Conservation (phyloP, 331 rosid genomes). For the Rhamnella rubrinervis region DNA sequence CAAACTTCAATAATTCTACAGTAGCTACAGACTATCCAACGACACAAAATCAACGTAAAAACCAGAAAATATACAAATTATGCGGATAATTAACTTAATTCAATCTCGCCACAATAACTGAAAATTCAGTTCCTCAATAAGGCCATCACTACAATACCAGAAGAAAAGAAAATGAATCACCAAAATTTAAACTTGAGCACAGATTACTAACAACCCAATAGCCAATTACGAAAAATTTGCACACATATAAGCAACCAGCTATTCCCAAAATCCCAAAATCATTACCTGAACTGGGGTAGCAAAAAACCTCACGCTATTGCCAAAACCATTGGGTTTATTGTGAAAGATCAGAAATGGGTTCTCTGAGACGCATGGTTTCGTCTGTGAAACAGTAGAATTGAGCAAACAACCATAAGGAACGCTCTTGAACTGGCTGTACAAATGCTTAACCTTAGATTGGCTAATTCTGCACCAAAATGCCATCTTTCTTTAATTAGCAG, state of each 20-base stretch:
- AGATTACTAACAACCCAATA: background rate
- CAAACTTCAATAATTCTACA: background rate
- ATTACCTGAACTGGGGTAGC: slow-evolving; percentile 72
- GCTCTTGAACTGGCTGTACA: slow-evolving; percentile 31
- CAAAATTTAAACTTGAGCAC: background rate
- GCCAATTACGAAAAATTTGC: background rate
- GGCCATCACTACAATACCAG: background rate
- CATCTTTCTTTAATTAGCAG: slow-evolving; percentile 35
- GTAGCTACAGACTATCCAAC: background rate
- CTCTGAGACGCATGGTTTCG: slow-evolving; percentile 22
- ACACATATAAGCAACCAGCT: background rate
- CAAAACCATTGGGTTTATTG: slow-evolving; percentile 23
- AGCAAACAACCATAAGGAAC: slow-evolving; percentile 26
- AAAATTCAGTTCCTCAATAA: too few relatives aligned
- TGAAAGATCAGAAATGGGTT: slow-evolving; percentile 29
- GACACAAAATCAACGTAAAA: background rate
- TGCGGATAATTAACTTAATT: background rate
- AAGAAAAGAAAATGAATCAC: background rate
- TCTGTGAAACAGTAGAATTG: slow-evolving; percentile 23
- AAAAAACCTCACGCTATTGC: slow-evolving; percentile 45
- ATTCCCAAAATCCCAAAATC: background rate
- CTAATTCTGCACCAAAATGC: slow-evolving; percentile 50
- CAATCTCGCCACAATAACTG: background rate
- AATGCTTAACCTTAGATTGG: slow-evolving; percentile 41
- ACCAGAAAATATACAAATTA: background rate